Conservation (phyloP, 371 early-diverging fungal species). For the Basidiobolus heterosporus region DNA sequence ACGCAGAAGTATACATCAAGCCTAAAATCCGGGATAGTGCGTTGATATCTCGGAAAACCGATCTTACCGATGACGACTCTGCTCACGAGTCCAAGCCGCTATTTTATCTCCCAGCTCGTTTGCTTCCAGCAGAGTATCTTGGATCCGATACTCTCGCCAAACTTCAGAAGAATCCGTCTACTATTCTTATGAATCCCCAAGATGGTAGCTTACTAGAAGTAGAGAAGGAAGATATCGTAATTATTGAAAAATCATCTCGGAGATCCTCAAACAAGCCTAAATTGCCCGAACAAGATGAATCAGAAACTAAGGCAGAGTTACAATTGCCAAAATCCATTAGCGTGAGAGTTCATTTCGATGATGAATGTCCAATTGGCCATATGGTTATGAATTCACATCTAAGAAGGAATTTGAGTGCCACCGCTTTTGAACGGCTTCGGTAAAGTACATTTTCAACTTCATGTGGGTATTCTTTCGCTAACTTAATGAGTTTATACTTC, state of each 20-base stretch:
- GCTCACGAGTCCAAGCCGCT: neutral
- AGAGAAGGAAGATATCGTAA: neutral
- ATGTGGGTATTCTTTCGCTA: neutral
- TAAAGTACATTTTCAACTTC: neutral
- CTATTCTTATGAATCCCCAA: neutral
- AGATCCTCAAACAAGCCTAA: neutral
- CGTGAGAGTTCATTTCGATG: neutral
- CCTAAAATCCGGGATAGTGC: constrained; percentile 34
- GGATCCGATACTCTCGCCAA: too few relatives aligned
- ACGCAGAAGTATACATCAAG: constrained; percentile 62
- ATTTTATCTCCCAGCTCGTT: neutral
- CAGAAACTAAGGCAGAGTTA: neutral
- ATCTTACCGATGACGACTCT: neutral
- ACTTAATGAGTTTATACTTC: neutral
- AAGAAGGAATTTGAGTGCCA: neutral
- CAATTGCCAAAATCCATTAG: neutral
- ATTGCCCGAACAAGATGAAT: neutral
- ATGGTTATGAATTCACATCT: neutral
- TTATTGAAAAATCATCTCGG: neutral
- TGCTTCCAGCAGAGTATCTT: neutral
- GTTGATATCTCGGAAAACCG: constrained; percentile 1
- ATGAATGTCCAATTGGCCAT: neutral
- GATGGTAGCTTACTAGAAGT: neutral
- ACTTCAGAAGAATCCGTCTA: neutral
- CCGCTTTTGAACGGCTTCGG: neutral